These are phyloP conservation scores for Mycena belliarum DNA, from an alignment of 768 basidiomycete species.

Conservation along the genomic window DNA sequence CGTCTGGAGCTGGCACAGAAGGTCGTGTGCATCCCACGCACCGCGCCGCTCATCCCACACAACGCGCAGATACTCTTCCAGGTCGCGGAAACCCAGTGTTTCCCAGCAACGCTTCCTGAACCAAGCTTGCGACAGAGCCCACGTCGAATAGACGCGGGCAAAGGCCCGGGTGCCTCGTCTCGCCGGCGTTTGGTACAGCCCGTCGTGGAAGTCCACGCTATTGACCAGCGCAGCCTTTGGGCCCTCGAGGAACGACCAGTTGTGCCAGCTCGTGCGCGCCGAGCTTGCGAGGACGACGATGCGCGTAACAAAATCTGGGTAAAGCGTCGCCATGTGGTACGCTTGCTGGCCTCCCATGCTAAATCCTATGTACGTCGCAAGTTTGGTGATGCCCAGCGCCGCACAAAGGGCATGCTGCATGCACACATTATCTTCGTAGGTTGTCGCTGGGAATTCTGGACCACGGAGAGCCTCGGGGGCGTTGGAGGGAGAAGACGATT, in stretches of 20 bases:
- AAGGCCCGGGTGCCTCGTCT: conserved; percentile 18
- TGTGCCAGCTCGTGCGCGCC: conserved; percentile 21
- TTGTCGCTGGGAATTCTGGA: conserved; percentile 10
- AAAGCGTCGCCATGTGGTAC: conserved; percentile 17
- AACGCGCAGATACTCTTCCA: conserved; percentile 11
- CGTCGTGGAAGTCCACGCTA: conserved; percentile 21
- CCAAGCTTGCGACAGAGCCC: conserved; percentile 22
- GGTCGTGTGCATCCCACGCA: conserved; percentile 17
- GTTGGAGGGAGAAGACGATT: conserved; percentile 20
- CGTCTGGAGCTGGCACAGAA: conserved; percentile 8
- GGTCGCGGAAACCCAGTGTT: conserved; percentile 4
- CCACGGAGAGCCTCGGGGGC: conserved; percentile 1
- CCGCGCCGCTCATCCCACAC: conserved; percentile 14
- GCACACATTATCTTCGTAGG: conserved; percentile 19
- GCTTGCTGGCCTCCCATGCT: conserved; percentile 23
- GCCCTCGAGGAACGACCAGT: conserved; percentile 21
- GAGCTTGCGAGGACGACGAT: conserved; percentile 17
- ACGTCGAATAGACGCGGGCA: conserved; percentile 19
- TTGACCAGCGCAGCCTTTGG: conserved; percentile 21
- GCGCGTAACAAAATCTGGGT: conserved; percentile 12
- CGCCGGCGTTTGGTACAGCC: conserved; percentile 13
- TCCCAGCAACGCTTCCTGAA: conserved; percentile 20
- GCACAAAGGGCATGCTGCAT: conserved; percentile 16
- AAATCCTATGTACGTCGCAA: conserved; percentile 19
- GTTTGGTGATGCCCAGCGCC: conserved; percentile 7